These are phyloP conservation scores for Triticum monococcum DNA, from an alignment of 176 grass and related monocot genomes.

Conservation along the genomic window DNA sequence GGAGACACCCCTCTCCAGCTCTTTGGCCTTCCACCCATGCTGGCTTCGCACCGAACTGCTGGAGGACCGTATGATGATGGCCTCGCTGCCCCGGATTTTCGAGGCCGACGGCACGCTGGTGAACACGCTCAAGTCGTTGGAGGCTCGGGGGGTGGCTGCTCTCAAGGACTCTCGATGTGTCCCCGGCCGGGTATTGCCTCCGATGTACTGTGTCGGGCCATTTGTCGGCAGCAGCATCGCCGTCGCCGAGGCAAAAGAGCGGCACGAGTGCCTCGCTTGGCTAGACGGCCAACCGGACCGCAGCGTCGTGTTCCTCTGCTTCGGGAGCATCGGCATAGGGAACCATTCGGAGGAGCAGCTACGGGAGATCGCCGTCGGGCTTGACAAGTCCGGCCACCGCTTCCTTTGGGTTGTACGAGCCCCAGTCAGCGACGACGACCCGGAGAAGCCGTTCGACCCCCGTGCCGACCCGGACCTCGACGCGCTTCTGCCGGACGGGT, in stretches of 20 bases:
- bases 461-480: not conserved
- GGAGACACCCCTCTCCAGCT: no score
- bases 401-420: not conserved
- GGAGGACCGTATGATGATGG: not conserved
- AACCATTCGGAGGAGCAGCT: not conserved
- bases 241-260: not conserved
- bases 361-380: not conserved
- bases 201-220: not conserved
- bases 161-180: not conserved
- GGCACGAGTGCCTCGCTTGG: not conserved
- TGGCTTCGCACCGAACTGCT: not conserved
- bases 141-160: not conserved
- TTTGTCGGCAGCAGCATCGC: not conserved
- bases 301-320: conserved; percentile 52
- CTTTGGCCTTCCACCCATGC: no score
- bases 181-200: not conserved
- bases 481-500: conserved; percentile 14
- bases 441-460: not conserved
- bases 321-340: conserved; percentile 28
- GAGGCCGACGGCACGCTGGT: not conserved
- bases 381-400: not conserved
- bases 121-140: not conserved
- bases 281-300: not conserved
- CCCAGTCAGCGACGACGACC: not conserved
- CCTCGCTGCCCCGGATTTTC: not conserved